phyloP scores from a whole-genome alignment of 2,329 filamentous ascomycete genomes.

The Plenodomus tracheiphilus region DNA sequence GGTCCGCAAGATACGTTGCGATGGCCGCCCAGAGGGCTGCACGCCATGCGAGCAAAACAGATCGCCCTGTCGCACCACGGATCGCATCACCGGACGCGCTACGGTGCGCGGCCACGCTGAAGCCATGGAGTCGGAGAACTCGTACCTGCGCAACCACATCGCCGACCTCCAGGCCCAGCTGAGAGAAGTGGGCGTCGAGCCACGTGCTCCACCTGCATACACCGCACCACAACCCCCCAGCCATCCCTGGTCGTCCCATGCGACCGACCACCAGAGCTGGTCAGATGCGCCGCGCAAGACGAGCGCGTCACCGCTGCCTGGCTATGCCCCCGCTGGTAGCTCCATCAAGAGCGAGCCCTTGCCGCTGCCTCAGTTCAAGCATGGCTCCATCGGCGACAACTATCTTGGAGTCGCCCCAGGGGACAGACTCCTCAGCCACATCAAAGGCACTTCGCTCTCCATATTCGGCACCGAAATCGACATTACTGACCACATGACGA shows the following conservation, averaged over 20 bases:
- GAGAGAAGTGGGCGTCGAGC: constrained; percentile 62
- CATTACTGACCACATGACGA: constrained; percentile 70
- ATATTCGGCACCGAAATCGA: constrained; percentile 81
- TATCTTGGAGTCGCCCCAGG: constrained; percentile 68
- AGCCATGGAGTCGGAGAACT: constrained; percentile 72
- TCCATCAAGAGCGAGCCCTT: constrained; percentile 18
- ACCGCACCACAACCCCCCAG: constrained; percentile 25
- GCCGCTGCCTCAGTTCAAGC: constrained; percentile 51
- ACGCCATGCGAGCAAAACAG: constrained; percentile 77
- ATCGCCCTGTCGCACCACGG: constrained; percentile 80
- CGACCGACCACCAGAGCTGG: constrained; percentile 27
- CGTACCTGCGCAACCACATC: constrained; percentile 67
- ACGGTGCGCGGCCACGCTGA: constrained; percentile 78
- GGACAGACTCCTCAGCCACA: constrained; percentile 68
- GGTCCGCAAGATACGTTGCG: constrained; percentile 87
- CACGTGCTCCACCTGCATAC: constrained; percentile 52
- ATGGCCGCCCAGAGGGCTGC: constrained; percentile 78
- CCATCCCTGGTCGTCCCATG: constrained; percentile 20
- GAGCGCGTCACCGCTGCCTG: constrained; percentile 30
- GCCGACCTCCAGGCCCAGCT: constrained; percentile 70
- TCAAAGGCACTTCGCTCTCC: constrained; percentile 75
- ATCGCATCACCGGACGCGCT: constrained; percentile 81
- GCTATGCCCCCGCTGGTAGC: constrained; percentile 25
- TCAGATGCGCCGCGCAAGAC: constrained; percentile 22
- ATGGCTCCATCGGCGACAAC: constrained; percentile 59